Evolutionary conservation across 495 filamentous ascomycete genomes (phyloP), one percentile per base, ranked within the genome.

Genomic region (Aspergillus campestris): DNA sequence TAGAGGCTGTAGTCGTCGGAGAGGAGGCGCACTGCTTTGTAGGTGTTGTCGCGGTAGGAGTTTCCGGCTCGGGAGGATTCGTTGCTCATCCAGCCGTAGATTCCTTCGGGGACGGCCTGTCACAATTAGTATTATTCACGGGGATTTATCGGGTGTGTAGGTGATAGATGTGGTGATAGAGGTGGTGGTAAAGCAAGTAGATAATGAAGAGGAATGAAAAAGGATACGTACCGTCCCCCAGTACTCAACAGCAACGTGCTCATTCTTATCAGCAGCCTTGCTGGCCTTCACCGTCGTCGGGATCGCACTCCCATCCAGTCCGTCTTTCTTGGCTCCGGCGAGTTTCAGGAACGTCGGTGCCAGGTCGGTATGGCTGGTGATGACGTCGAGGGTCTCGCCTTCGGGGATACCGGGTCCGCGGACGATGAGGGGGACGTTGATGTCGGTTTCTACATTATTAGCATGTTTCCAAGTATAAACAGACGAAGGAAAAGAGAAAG

Each of bases 341-440:
- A 71, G 65, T 1, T 65, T 55, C 29, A 86, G 41, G 39, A 86
- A 70, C 0, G 83, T 86, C 3, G 83, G 79, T 1, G 80, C 81
- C 4, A 87, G 56, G 45, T 87, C 82, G 0, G 77, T 80, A 52
- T 86, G 82, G 24, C 78, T 72, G 5, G 80, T 83, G 7, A 84
- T 72, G 8, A 72, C 63, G 33, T 80, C 69, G 1, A 70, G 61
- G 2, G 56, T 64, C 11, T 53, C 39, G n/a, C 65, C 65, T 47
- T 59, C 31, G 0, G 71, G 63, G n/a, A 83, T 64, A 6, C 75
- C 69, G 11, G 80, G 78, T 0, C 79, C 80, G n/a, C 79, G 66
- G 28, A 82, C 60, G 29, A 67, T 60, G 1, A 86, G 58, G 7
- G 83, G 83, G 7, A 87, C 70, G 50, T 84, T 78, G 50, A 84